These are phyloP conservation scores for Raffaelea albimanens DNA, from an alignment of 2,329 filamentous ascomycete species.

Conservation along the genomic window DNA sequence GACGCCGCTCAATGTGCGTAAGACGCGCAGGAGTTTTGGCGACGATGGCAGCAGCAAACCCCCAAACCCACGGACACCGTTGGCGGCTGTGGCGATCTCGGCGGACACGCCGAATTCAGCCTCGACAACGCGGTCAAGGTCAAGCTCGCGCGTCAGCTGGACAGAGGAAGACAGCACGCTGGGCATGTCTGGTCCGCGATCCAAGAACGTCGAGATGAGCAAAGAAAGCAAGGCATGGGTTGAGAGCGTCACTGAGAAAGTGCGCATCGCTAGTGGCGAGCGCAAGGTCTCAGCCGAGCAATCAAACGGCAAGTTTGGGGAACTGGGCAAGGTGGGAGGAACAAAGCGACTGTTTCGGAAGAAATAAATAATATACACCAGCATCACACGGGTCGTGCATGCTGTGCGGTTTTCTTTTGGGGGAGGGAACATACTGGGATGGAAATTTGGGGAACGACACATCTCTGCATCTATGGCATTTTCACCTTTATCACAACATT, in stretches of 20 bases:
- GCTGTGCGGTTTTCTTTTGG: no score
- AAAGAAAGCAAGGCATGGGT: slow-evolving; percentile 73
- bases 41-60: slow-evolving; percentile 12
- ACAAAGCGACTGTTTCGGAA: slow-evolving; percentile 61
- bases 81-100: slow-evolving; percentile 19
- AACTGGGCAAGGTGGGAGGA: slow-evolving; percentile 61
- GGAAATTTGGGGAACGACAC: no score
- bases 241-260: slow-evolving; percentile 73
- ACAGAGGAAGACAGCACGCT: slow-evolving; percentile 47
- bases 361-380: slow-evolving; percentile 2
- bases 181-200: slow-evolving; percentile 61
- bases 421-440: no score
- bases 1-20: slow-evolving; percentile 44
- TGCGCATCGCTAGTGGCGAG: slow-evolving; percentile 59
- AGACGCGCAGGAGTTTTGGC: slow-evolving; percentile 38
- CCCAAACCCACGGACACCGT: slow-evolving; percentile 28
- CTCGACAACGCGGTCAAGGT: slow-evolving; percentile 35
- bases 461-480: no score
- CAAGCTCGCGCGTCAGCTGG: slow-evolving; percentile 47
- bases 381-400: no score
- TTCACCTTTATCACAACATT: no score
- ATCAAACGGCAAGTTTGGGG: slow-evolving; percentile 45
- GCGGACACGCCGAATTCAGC: slow-evolving; percentile 35
- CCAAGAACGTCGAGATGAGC: slow-evolving; percentile 56
- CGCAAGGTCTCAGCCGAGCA: slow-evolving; percentile 20